Conservation (phyloP, 176 grass and related monocot genomes). For the Phoenix roebelenii region DNA sequence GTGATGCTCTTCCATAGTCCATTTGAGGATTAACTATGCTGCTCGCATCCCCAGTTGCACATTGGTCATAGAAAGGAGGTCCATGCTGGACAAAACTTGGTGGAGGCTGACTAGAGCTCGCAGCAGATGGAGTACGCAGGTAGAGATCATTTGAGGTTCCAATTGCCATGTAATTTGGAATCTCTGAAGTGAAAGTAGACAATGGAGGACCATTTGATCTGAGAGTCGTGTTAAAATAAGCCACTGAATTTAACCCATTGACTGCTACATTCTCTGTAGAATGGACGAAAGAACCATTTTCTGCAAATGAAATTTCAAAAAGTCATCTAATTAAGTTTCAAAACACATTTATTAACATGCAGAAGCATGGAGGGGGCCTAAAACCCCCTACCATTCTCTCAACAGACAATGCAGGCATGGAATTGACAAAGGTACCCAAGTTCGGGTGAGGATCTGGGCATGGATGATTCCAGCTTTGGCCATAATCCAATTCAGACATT, state of each 20-base stretch:
- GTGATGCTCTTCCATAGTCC: neutral
- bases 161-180: neutral
- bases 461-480: neutral
- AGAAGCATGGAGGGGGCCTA: too few species aligned
- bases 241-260: too few species aligned
- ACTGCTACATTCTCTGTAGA: too few species aligned
- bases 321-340: too few species aligned
- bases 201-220: neutral
- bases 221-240: too few species aligned
- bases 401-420: neutral
- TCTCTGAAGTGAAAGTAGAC: neutral
- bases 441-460: neutral
- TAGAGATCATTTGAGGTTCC: neutral
- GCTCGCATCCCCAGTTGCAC: neutral
- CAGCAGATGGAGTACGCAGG: neutral
- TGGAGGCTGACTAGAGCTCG: slow-evolving; percentile 3
- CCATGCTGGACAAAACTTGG: neutral
- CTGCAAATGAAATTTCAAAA: too few species aligned
- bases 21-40: neutral
- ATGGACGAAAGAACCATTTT: too few species aligned
- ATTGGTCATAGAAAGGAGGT: slow-evolving; percentile 8
- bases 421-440: neutral
- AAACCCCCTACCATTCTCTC: too few species aligned
- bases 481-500: neutral
- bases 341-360: too few species aligned